Evolutionary conservation across 108 stramenopile species (phyloP), one percentile per base, ranked within the genome.

Genomic region (Nitzschia sp.): DNA sequence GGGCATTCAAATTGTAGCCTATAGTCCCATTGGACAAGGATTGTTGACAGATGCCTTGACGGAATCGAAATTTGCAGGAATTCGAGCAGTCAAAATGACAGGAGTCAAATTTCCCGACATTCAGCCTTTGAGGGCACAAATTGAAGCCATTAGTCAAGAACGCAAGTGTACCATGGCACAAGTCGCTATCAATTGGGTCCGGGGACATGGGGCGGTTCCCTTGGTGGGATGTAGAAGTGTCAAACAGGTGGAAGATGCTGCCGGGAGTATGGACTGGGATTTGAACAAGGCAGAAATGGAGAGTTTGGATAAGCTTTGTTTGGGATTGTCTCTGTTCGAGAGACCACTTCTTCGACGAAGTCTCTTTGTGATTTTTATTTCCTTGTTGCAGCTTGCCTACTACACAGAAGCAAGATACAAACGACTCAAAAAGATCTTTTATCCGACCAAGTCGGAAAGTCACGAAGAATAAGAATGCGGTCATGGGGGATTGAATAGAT

Each of bases 131-230:
- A 75, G 91, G 28, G 21, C 38, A 46, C 60, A 70, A 25, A 29
- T 93, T 29, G 47, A 76, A 23, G 42, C 35, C 24, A 76, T 88
- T 30, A 76, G 78, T 9, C 48, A 82, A 34, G 59, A 72, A n/a
- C 57, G 70, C 13, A 33, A 79, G 8, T 69, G 77, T 53, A 69
- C 81, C 54, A 88, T 90, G 86, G 91, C 88, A 13, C 91, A 90
- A 64, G 85, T 93, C 2, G 86, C 88, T 5, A 53, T 93, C 53
- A 90, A 88, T 46, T 93, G 91, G 91, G 80, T 83, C 26, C 68
- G 83, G 51, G 72, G 78, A 19, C 75, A 93, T 18, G 66, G 70
- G 1, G 79, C 79, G 0, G 74, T 93, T 13, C 91, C 91, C 15
- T 65, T 92, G 30, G 83, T 87, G 6, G 91, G 91, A 47, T 87